Percentiles rank a stretch among this genome's conserved stretches.
Conservation (phyloP, 2,329 filamentous ascomycete genomes). For the Orbilia blumenaviensis region DNA sequence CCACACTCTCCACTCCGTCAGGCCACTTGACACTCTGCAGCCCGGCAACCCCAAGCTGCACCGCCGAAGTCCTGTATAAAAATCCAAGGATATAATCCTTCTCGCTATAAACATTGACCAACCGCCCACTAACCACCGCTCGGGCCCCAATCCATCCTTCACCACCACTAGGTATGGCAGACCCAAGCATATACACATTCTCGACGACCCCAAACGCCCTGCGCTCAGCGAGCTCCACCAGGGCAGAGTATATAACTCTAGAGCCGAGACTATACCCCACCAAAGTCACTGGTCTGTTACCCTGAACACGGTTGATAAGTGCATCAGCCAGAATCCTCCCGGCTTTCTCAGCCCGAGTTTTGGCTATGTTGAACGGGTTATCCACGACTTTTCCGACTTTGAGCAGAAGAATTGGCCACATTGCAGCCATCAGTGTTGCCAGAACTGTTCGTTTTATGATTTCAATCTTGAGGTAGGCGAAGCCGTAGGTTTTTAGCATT, state of each 20-base stretch:
- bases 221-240: conserved; percentile 78
- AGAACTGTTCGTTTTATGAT: conserved; percentile 78
- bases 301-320: conserved; percentile 81
- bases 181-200: conserved; percentile 81
- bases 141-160: conserved; percentile 80
- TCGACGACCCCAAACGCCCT: conserved; percentile 85
- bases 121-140: conserved; percentile 78
- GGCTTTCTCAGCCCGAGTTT: conserved; percentile 80
- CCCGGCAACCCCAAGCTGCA: conserved; percentile 84
- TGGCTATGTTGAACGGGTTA: conserved; percentile 82
- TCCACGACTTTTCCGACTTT: conserved; percentile 75
- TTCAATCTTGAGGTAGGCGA: conserved; percentile 76
- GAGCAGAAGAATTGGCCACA: conserved; percentile 75
- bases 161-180: conserved; percentile 75
- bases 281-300: conserved; percentile 80
- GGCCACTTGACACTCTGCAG: conserved; percentile 78
- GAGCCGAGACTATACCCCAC: conserved; percentile 85
- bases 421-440: conserved; percentile 72
- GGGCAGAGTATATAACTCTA: conserved; percentile 81
- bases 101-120: conserved; percentile 87
- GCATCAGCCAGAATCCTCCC: conserved; percentile 82
- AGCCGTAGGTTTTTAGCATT: conserved; percentile 81
- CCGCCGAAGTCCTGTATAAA: conserved; percentile 82
- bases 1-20: conserved; percentile 72
- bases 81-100: conserved; percentile 90